phyloP scores from a whole-genome alignment of 148 eudicot genomes.

The Amaranthus palmeri region DNA sequence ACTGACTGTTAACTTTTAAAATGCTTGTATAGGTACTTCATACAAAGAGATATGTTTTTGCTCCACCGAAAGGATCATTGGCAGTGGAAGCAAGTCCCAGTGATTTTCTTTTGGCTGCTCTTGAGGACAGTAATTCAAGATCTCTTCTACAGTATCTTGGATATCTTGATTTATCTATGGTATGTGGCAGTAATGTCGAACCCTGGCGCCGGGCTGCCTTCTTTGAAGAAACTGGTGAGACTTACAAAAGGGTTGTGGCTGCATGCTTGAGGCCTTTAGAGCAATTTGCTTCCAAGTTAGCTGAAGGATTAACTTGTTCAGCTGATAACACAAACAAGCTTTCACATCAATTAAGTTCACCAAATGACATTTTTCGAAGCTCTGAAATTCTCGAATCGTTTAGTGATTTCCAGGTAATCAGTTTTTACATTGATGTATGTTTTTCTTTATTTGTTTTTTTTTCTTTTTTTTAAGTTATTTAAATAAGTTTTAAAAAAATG shows the following conservation, averaged over 20 bases:
- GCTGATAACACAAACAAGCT: constrained; percentile 45
- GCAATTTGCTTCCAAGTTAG: constrained; percentile 53
- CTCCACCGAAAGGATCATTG: constrained; percentile 84
- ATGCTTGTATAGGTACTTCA: constrained; percentile 50
- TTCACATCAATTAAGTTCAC: constrained; percentile 60
- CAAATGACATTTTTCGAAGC: constrained; percentile 35
- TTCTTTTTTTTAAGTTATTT: too few species aligned
- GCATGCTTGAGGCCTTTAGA: constrained; percentile 73
- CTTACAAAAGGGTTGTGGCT: constrained; percentile 73
- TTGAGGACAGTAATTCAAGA: constrained; percentile 67
- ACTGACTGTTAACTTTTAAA: neutral
- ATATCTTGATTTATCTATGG: constrained; percentile 84
- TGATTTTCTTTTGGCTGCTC: constrained; percentile 63
- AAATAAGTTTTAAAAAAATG: too few species aligned
- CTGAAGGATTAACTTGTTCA: constrained; percentile 53
- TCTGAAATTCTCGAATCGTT: constrained; percentile 56
- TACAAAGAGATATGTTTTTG: constrained; percentile 76
- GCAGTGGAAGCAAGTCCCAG: constrained; percentile 84
- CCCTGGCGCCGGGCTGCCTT: constrained; percentile 92
- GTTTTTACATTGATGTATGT: neutral
- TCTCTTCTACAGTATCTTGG: constrained; percentile 78
- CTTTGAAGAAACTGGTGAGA: constrained; percentile 87
- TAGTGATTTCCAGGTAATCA: constrained; percentile 70
- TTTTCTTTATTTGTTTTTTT: too few species aligned
- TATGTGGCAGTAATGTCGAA: constrained; percentile 80